Base-by-base conservation (phyloP, 2,329 filamentous ascomycete species). In the Monilinia aucupariae region DNA sequence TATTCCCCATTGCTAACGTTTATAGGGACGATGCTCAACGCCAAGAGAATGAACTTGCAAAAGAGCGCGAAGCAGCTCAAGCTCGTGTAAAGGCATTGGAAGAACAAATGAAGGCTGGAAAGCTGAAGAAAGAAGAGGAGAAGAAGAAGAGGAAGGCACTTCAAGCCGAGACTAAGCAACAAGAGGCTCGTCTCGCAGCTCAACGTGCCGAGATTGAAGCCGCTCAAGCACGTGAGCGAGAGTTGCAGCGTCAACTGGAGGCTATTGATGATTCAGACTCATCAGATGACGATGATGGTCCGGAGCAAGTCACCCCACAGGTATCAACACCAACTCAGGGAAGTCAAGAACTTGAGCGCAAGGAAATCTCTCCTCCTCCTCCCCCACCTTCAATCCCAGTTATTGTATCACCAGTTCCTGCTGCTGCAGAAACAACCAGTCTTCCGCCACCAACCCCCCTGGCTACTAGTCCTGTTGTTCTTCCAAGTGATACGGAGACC, bases 41-140 rank as follows among this genome's bases (percentile, higher is more conserved):
- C 59, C 89, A 93, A 74, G 91, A 96, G 75, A 85, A 89, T 34
- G 92, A 96, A 65, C 82, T 96, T 62, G 85, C 84, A 39, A 85
- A 83, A 68, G 92, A 97, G 76, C 88, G 88, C 61, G 85, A 92
- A 71, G 91, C 89, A 60, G 87, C 92, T 48, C 86, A 89, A 70
- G 89, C 90, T 66, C 91, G 92, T 58, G 82, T 97, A 30, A 91
- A 87, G 74, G 92, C 91, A 20, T 84, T 99, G 10, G 92, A 99
- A 76, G 92, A 97, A 74, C 92, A 97, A 76, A 92, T 97, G 59
- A 88, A 87, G 67, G 90, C 92, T 73, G 91, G 92, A 71, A 99
- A 97, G 79, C 78, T 97, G 59, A 93, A 91, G 81, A 97, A 96
- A 77, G 90, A 96, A 69, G 94, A 99, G 75, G 94, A 97, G 78